These are phyloP conservation scores for Leccinum variicolor DNA, from an alignment of 768 basidiomycete genomes.

Conservation along the genomic window DNA sequence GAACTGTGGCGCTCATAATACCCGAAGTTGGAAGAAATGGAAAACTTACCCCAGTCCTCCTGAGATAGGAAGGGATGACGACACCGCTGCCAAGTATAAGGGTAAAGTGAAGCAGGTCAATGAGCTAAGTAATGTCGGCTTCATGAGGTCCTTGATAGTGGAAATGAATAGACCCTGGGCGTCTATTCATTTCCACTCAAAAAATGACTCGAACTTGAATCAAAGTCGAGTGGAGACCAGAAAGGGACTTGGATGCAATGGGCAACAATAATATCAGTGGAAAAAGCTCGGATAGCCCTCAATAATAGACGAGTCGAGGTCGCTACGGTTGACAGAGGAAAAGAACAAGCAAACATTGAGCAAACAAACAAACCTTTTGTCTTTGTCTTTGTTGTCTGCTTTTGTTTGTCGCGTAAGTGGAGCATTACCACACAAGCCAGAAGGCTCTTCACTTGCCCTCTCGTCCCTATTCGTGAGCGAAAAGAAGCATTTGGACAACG, in stretches of 20 bases:
- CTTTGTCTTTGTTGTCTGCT: background rate
- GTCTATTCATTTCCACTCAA: background rate
- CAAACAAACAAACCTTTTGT: background rate
- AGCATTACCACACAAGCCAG: constrained; percentile 1
- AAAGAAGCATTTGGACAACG: background rate
- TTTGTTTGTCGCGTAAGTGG: constrained; percentile 3
- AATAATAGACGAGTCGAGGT: background rate
- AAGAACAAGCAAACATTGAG: background rate
- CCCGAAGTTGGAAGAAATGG: constrained; percentile 13
- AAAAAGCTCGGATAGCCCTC: background rate
- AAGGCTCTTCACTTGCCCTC: background rate
- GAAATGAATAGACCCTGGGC: constrained; percentile 3
- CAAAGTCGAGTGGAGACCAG: constrained; percentile 8
- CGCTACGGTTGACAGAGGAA: background rate
- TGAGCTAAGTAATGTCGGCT: background rate
- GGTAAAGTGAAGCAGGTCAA: background rate
- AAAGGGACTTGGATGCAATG: background rate
- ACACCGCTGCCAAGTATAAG: constrained; percentile 6
- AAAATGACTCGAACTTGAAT: background rate
- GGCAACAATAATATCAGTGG: background rate
- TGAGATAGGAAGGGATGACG: constrained; percentile 16
- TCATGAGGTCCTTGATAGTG: background rate
- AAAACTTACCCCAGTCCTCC: constrained; percentile 9
- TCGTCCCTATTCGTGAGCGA: constrained; percentile 9
- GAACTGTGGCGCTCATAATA: constrained; percentile 15